A percentile compares a stretch with the other conserved stretches of the same genome.
phyloP scores from a whole-genome alignment of 1,284 basidiomycete genomes.

The Papiliotrema laurentii region DNA sequence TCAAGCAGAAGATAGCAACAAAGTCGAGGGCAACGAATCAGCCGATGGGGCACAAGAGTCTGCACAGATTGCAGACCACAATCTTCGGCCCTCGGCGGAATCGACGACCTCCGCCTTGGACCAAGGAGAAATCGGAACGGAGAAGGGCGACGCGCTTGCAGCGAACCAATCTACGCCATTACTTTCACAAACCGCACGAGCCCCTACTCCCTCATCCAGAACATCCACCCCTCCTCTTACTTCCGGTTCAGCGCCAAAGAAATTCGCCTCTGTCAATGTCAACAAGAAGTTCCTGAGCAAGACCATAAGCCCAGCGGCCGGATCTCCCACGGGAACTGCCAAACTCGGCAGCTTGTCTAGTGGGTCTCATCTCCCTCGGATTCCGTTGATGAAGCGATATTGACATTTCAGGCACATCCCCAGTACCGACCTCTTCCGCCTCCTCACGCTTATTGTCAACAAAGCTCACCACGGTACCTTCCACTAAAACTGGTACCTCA shows the following conservation, averaged over 20 bases:
- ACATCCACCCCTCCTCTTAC: constrained; percentile 41
- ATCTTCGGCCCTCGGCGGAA: not conserved
- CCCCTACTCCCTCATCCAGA: constrained; percentile 35
- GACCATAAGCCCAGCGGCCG: constrained; percentile 50
- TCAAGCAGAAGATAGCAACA: constrained; percentile 1
- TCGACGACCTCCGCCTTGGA: not conserved
- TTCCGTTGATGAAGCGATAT: constrained; percentile 1
- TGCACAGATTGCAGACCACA: not conserved
- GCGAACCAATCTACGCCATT: too few relatives aligned
- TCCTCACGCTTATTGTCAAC: constrained; percentile 75
- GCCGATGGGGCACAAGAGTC: constrained; percentile 3
- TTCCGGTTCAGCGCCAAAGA: constrained; percentile 50
- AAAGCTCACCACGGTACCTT: constrained; percentile 64
- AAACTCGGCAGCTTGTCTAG: constrained; percentile 17
- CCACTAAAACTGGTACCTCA: constrained; percentile 28
- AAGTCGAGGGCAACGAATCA: constrained; percentile 17
- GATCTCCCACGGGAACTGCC: constrained; percentile 11
- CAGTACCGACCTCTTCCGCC: constrained; percentile 49
- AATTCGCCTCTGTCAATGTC: constrained; percentile 80
- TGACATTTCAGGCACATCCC: constrained; percentile 47
- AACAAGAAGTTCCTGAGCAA: constrained; percentile 93
- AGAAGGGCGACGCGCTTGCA: not conserved
- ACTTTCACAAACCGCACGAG: too few relatives aligned
- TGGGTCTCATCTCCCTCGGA: not conserved
- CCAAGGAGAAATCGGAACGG: not conserved